Conservation (phyloP, 345 rosid genomes). For the Nephelium lappaceum region DNA sequence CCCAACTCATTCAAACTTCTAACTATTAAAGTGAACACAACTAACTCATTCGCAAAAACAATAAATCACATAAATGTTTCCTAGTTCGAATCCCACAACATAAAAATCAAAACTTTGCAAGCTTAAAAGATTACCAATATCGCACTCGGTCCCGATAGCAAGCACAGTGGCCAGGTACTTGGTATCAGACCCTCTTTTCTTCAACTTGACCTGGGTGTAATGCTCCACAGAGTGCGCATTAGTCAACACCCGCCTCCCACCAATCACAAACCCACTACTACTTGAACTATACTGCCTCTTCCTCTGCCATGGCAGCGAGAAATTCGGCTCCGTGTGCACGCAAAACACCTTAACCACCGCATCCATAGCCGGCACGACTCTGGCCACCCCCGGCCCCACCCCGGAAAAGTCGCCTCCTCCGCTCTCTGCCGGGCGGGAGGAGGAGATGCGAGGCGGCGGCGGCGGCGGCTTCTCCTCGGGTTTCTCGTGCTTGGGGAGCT, state of each 20-base stretch:
- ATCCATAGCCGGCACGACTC: slow-evolving; percentile 44
- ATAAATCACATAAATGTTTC: too few species aligned
- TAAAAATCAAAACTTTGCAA: neutral
- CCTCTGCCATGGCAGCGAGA: slow-evolving; percentile 60
- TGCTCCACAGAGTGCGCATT: slow-evolving; percentile 76
- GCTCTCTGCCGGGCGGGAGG: slow-evolving; percentile 24
- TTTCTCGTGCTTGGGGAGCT: slow-evolving; percentile 32
- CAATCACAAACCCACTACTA: slow-evolving; percentile 61
- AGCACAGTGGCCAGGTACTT: slow-evolving; percentile 74
- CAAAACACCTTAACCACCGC: slow-evolving; percentile 54
- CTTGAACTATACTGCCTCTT: slow-evolving; percentile 65
- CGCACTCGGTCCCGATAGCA: slow-evolving; percentile 74
- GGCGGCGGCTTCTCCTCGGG: slow-evolving; percentile 38
- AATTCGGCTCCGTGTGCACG: slow-evolving; percentile 48
- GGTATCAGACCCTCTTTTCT: slow-evolving; percentile 66
- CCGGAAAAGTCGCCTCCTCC: slow-evolving; percentile 17
- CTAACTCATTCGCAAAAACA: too few species aligned
- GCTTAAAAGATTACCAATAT: slow-evolving; percentile 47
- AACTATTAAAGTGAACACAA: too few species aligned
- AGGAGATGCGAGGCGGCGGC: neutral
- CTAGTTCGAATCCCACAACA: neutral
- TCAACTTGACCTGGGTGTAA: slow-evolving; percentile 64
- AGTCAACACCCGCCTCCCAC: slow-evolving; percentile 52
- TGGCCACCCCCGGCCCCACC: neutral
- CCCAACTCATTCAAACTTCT: too few species aligned